A percentile compares a stretch with the other conserved stretches of the same genome.
phyloP scores from a whole-genome alignment of 768 basidiomycete species.

The Lepiota venenata region DNA sequence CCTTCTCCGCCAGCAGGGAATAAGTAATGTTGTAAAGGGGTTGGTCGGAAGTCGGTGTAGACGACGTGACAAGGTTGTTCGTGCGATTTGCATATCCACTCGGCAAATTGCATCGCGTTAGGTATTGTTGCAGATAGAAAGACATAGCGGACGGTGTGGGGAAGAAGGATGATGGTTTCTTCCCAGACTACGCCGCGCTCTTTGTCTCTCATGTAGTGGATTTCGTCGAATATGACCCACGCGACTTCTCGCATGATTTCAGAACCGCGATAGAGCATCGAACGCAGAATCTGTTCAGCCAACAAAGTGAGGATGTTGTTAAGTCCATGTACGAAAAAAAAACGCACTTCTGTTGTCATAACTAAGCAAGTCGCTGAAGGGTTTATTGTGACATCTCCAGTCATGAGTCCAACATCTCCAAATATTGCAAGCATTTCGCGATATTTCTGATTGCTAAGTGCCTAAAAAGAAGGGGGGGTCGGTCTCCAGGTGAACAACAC shows the following conservation, averaged over 20 bases:
- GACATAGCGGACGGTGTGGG: conserved; percentile 94
- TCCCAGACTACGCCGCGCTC: conserved; percentile 99
- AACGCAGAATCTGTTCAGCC: conserved; percentile 84
- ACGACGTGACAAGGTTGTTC: conserved; percentile 99
- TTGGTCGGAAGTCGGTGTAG: conserved; percentile 98
- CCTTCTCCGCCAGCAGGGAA: conserved; percentile 97
- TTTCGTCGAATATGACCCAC: conserved; percentile 99
- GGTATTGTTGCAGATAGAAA: conserved; percentile 99
- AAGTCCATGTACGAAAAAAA: not conserved
- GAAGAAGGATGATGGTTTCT: conserved; percentile 96
- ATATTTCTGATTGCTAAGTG: conserved; percentile 98
- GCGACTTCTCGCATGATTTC: conserved; percentile 99
- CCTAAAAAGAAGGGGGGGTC: conserved; percentile 44
- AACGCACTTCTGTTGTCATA: conserved; percentile 94
- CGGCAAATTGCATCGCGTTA: conserved; percentile 98
- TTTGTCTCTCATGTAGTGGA: conserved; percentile 99
- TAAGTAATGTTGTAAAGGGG: conserved; percentile 96
- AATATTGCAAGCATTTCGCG: conserved; percentile 97
- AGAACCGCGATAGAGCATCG: conserved; percentile 97
- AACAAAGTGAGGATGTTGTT: not conserved
- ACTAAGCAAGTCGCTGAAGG: conserved; percentile 95
- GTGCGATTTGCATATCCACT: conserved; percentile 98
- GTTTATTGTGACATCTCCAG: conserved; percentile 98
- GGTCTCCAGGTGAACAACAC: conserved; percentile 17
- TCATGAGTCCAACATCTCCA: conserved; percentile 98